Evolutionary conservation across 2,329 filamentous ascomycete species (phyloP), one percentile per base, ranked within the genome.

Genomic region (Paecilomyces fulvus): DNA sequence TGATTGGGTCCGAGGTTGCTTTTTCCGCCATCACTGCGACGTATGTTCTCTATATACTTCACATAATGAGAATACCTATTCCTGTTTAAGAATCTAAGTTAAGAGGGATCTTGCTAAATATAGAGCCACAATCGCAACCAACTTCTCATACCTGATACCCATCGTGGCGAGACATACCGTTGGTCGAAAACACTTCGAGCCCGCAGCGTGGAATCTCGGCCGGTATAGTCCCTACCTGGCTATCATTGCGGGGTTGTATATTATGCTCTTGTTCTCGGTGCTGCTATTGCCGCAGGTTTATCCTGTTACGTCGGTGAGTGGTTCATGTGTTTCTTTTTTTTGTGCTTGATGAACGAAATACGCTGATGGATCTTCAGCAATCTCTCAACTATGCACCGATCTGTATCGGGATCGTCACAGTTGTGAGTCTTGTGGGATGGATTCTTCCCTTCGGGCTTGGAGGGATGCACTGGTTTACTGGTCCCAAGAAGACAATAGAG

Each of bases 381-480:
- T 73, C 70, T 0, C 58, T 75, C 21, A 75, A 75, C 54, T 74
- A 75, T 61, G 70, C 71, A 1, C 72, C 72, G 0, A 70, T 75
- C 23, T 70, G 68, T 56, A 73, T 75, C 56, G 70, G 68, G 0
- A 71, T 68, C 25, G 66, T 75, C 30, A 69, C 65, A 25, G 55
- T 73, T 31, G 63, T 74, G 59, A 68, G 65, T 52, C 53, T 73
- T 30, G 62, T 63, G 2, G 72, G 72, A 0, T 74, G 72, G 73
- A 56, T 72, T 11, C 57, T 73, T 9, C 73, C 72, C 1, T 67
- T 68, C 3, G 48, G 48, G 10, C 63, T 67, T 8, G 72, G 72
- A 6, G 73, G 67, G 0, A 64, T 58, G 54, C 20, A 70, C 55
- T 75, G 73, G 72, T 75, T 74, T 56, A 60, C 61, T 23, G 72